Evolutionary conservation across 352 stramenopile species (phyloP).

Genomic region (Thraustochytrium aureum): DNA sequence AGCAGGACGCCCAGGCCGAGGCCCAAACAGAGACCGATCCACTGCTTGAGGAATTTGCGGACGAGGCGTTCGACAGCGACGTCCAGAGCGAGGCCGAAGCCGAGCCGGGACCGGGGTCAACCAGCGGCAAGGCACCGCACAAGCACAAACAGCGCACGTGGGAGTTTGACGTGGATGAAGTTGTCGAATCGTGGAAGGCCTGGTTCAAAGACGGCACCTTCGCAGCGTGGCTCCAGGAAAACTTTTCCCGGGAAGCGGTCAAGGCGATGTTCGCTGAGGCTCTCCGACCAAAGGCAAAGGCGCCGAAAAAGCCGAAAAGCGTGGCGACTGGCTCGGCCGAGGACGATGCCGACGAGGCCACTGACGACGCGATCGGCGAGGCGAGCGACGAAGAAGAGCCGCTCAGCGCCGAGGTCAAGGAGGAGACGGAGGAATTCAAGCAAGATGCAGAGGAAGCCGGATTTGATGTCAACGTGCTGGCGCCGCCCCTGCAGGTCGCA

Average conservation of each 20-base stretch:
- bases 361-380: slow-evolving; percentile 56
- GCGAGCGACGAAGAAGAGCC: slow-evolving; percentile 56
- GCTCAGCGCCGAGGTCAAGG: background rate
- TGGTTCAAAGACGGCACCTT: background rate
- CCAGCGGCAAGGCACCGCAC: too few relatives aligned
- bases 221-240: background rate
- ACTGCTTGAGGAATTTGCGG: background rate
- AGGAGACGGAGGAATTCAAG: slow-evolving; percentile 61
- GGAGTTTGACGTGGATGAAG: background rate
- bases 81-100: background rate
- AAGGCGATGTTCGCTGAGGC: too few relatives aligned
- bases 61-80: background rate
- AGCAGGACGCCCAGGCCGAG: background rate
- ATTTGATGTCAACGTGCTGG: slow-evolving; percentile 59
- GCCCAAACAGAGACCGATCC: background rate
- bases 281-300: background rate
- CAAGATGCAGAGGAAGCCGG: slow-evolving; percentile 61
- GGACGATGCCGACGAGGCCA: slow-evolving; percentile 52
- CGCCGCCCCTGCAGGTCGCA: slow-evolving; percentile 61
- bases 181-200: background rate
- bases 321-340: background rate
- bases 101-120: too few relatives aligned
- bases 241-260: too few relatives aligned
- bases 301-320: slow-evolving; percentile 2
- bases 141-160: background rate